Conservation (phyloP, 2,329 filamentous ascomycete species). For the Nothomitra cinnamomea region DNA sequence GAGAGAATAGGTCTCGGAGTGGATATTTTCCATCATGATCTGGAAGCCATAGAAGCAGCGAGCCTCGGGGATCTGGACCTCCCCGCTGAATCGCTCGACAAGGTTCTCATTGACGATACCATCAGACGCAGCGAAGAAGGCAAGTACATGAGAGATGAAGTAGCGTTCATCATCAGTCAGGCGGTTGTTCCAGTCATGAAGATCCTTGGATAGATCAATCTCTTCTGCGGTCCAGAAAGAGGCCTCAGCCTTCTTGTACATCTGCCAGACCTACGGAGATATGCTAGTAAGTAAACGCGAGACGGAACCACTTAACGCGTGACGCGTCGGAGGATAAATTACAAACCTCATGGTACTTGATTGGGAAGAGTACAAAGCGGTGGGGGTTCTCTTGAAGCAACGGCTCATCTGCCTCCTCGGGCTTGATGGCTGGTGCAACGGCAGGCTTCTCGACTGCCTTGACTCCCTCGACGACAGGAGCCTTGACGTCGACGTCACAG, state of each 20-base stretch:
- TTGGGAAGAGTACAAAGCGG: constrained; percentile 94
- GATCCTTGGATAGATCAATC: constrained; percentile 96
- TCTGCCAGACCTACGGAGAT: constrained; percentile 76
- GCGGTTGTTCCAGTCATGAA: constrained; percentile 98
- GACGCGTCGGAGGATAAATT: constrained; percentile 26
- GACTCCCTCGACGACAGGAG: constrained; percentile 32
- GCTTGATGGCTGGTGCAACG: constrained; percentile 37
- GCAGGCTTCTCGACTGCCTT: constrained; percentile 16
- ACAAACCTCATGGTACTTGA: constrained; percentile 97
- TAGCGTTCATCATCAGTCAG: constrained; percentile 93
- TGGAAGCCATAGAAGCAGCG: constrained; percentile 99
- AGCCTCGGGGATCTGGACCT: constrained; percentile 94
- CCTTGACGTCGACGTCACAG: constrained; percentile 39
- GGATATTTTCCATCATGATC: constrained; percentile 99
- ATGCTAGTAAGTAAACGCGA: constrained; percentile 24
- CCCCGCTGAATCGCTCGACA: constrained; percentile 88
- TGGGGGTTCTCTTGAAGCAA: constrained; percentile 89
- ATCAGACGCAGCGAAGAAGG: constrained; percentile 97
- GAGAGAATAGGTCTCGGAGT: constrained; percentile 98
- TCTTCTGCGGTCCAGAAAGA: constrained; percentile 99
- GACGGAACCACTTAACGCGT: constrained; percentile 50
- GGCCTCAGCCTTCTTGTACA: constrained; percentile 99
- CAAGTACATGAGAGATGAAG: constrained; percentile 96
- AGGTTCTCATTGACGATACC: constrained; percentile 99
- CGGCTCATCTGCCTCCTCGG: constrained; percentile 68